These are phyloP conservation scores for Xerocomellus intermedius DNA, from an alignment of 768 basidiomycete species.

Conservation along the genomic window DNA sequence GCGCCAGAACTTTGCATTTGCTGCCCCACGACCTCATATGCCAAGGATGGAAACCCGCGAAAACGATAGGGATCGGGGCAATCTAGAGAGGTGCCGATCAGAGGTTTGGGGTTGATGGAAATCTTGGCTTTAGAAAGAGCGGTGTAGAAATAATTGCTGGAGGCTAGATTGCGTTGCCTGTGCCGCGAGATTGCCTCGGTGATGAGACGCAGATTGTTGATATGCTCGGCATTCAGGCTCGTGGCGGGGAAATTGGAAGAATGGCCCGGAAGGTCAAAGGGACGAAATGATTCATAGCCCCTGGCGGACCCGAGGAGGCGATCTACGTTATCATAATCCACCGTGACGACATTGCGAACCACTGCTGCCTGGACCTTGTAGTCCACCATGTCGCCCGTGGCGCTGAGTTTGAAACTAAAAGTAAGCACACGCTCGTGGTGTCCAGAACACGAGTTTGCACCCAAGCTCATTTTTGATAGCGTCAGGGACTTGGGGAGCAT, in stretches of 20 bases:
- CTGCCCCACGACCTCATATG: slow-evolving; percentile 41
- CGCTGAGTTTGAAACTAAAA: slow-evolving; percentile 72
- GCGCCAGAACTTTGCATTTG: slow-evolving; percentile 39
- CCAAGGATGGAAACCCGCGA: slow-evolving; percentile 51
- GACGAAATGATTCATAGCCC: slow-evolving; percentile 13
- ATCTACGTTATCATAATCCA: slow-evolving; percentile 74
- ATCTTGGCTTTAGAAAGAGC: slow-evolving; percentile 29
- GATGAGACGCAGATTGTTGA: slow-evolving; percentile 33
- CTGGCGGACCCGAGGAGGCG: slow-evolving; percentile 36
- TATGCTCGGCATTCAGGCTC: slow-evolving; percentile 17
- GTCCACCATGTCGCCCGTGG: slow-evolving; percentile 64
- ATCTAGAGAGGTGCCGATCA: slow-evolving; percentile 30
- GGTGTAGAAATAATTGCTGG: slow-evolving; percentile 26
- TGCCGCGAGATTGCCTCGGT: slow-evolving; percentile 27
- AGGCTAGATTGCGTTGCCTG: slow-evolving; percentile 21
- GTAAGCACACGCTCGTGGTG: slow-evolving; percentile 62
- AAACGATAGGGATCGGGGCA: slow-evolving; percentile 31
- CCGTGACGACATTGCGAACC: slow-evolving; percentile 60
- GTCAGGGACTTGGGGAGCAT: slow-evolving; percentile 69
- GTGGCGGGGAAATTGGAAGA: not conserved
- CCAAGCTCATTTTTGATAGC: slow-evolving; percentile 50
- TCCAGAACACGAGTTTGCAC: slow-evolving; percentile 32
- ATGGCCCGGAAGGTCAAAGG: slow-evolving; percentile 16
- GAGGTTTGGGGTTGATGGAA: slow-evolving; percentile 27
- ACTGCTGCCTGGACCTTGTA: slow-evolving; percentile 68